These are phyloP conservation scores for Irpex rosettiformis DNA, from an alignment of 1,284 basidiomycete genomes.

Conservation along the genomic window DNA sequence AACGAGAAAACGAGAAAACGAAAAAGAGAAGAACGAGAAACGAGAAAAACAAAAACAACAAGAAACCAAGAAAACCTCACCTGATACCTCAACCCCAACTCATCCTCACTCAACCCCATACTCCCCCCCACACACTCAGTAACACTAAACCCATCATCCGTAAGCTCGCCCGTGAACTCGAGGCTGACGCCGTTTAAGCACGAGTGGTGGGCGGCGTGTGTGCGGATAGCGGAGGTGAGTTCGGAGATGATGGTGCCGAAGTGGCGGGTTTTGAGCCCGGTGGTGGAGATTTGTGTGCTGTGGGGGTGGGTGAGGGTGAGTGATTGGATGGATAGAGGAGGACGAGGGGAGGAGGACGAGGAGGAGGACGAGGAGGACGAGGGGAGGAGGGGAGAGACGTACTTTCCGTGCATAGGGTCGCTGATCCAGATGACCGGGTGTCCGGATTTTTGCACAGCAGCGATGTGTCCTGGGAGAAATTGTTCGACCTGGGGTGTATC, in stretches of 20 bases:
- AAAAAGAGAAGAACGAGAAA: no score
- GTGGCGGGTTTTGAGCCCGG: conserved; percentile 84
- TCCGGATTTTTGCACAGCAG: conserved; percentile 74
- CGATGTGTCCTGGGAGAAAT: conserved; percentile 79
- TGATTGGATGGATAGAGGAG: background rate
- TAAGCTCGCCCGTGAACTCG: conserved; percentile 95
- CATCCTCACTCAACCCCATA: conserved; percentile 74
- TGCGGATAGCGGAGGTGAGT: conserved; percentile 77
- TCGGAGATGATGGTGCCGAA: conserved; percentile 92
- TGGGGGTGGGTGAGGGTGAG: background rate
- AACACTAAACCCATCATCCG: conserved; percentile 90
- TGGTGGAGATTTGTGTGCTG: conserved; percentile 78
- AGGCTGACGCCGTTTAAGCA: conserved; percentile 93
- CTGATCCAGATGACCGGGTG: conserved; percentile 94
- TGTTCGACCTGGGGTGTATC: conserved; percentile 73
- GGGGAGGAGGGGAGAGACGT: conserved; percentile 34
- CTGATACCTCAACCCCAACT: conserved; percentile 74
- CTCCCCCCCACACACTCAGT: conserved; percentile 82
- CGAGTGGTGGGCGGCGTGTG: conserved; percentile 72
- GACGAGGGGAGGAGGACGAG: background rate
- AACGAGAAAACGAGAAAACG: no score
- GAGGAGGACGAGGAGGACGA: no score
- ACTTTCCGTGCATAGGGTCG: conserved; percentile 98
- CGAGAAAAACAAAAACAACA: no score
- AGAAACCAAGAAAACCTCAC: no score